These are phyloP conservation scores for Umbellularia californica DNA, from an alignment of 164 flowering plant species.

Conservation along the genomic window DNA sequence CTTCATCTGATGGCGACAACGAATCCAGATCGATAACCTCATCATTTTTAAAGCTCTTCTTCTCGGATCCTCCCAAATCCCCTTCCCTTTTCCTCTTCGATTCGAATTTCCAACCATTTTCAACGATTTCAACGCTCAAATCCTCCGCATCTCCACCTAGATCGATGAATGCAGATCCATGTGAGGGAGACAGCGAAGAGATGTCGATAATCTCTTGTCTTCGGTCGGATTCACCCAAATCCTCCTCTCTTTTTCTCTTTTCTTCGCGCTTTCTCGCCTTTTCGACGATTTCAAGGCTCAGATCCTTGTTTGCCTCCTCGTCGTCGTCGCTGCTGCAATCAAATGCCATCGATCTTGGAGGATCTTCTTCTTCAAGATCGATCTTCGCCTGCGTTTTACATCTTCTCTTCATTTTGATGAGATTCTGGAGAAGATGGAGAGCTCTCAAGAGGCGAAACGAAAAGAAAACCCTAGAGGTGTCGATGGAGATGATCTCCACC, in stretches of 20 bases:
- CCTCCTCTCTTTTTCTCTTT: neutral
- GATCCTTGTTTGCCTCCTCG: neutral
- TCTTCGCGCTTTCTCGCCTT: neutral
- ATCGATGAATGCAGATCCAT: too few species aligned
- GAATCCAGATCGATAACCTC: neutral
- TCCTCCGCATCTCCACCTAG: constrained; percentile 59
- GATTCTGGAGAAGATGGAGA: neutral
- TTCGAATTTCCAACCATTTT: constrained; percentile 40
- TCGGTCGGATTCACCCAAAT: neutral
- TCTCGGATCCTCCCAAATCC: constrained; percentile 1
- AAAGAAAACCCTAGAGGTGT: neutral
- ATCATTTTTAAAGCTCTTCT: neutral
- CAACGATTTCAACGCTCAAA: constrained; percentile 52
- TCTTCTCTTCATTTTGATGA: neutral
- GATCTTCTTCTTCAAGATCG: neutral
- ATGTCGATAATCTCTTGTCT: too few species aligned
- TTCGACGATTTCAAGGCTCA: constrained; percentile 1
- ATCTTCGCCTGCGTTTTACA: neutral
- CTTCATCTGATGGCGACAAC: neutral
- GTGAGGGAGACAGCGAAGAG: too few species aligned
- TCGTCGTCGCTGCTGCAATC: neutral
- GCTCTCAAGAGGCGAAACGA: neutral
- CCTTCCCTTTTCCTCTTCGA: constrained; percentile 21
- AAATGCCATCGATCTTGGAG: neutral
- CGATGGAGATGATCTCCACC: neutral